Conservation (phyloP, 345 rosid species). For the Pseudoturritis turrita region DNA sequence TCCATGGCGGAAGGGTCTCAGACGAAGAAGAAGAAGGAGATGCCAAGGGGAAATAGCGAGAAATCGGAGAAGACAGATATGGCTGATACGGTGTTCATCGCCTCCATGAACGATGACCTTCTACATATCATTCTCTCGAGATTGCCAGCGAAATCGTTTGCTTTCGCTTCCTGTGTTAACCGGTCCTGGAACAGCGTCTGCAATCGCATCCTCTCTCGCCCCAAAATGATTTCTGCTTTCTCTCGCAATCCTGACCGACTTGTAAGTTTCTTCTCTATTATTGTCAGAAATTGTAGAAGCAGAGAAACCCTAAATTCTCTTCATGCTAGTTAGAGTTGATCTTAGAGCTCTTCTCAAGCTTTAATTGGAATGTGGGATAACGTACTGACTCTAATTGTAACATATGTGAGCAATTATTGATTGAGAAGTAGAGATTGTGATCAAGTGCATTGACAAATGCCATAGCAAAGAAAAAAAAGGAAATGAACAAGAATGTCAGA, state of each 20-base stretch:
- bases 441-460: neutral
- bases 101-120: slow-evolving; percentile 26
- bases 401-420: neutral
- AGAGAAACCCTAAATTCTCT: neutral
- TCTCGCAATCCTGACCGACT: slow-evolving; percentile 2
- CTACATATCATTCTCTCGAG: slow-evolving; percentile 19
- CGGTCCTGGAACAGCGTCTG: slow-evolving; percentile 29
- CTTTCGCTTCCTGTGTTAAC: slow-evolving; percentile 32
- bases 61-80: slow-evolving; percentile 9
- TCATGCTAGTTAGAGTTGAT: neutral
- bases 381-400: neutral
- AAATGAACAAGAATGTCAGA: neutral
- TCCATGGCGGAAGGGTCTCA: neutral
- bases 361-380: neutral
- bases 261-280: slow-evolving; percentile 5
- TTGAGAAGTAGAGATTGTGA: neutral
- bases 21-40: slow-evolving; percentile 16
- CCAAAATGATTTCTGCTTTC: slow-evolving; percentile 23
- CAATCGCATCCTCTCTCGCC: slow-evolving; percentile 26
- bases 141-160: slow-evolving; percentile 29
- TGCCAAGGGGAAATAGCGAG: neutral
- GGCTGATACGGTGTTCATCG: neutral
- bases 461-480: neutral
- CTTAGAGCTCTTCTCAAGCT: neutral
- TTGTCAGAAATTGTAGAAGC: neutral